Evolutionary conservation across 1,284 basidiomycete genomes (phyloP), one percentile per base, ranked within the genome.

Genomic region (Pseudozyma sp.): DNA sequence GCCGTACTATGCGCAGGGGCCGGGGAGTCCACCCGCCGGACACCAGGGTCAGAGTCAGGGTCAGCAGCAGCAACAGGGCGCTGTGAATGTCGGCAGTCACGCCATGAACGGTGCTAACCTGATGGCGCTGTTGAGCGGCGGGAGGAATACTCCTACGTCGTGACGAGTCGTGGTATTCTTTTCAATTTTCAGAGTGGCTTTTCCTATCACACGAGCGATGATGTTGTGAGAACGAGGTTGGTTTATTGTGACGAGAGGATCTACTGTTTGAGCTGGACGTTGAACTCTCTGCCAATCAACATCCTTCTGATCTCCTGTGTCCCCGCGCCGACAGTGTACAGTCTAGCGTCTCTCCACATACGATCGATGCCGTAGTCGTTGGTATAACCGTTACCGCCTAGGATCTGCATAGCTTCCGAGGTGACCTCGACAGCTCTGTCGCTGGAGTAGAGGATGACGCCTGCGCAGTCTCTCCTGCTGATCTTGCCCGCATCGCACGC

Each of bases 381-480:
- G 31, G 59, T 75, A 17, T 74, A 81, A 1, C 79, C 79, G 55
- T 78, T 80, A 3, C 78, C 79, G 31, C 78, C 79, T 2, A 74
- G 45, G n/a, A 66, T 62, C 50, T 81, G 79, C 74, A 79, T 78
- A 4, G 78, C 79, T 14, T 81, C 79, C 5, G 61, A 52, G 0
- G 78, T 76, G 31, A 81, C 67, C 19, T 80, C 78, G 9, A 81
- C 73, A 34, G 67, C 66, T 9, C 74, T 42, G 39, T 81, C 79
- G 17, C 54, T 54, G 16, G 56, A 51, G 61, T 80, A 80, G 17
- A 81, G 77, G 56, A 81, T 81, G 7, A 50, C 53, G 7, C 78
- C 78, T 6, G 79, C 79, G 54, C 79, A 81, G 37, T 81, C 79
- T 80, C 90, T 87, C 71, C 94, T 88, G 35, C 52, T 59, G 51